Evolutionary conservation across 2,329 filamentous ascomycete species (phyloP).

Genomic region (Allantophomopsis lycopodina): DNA sequence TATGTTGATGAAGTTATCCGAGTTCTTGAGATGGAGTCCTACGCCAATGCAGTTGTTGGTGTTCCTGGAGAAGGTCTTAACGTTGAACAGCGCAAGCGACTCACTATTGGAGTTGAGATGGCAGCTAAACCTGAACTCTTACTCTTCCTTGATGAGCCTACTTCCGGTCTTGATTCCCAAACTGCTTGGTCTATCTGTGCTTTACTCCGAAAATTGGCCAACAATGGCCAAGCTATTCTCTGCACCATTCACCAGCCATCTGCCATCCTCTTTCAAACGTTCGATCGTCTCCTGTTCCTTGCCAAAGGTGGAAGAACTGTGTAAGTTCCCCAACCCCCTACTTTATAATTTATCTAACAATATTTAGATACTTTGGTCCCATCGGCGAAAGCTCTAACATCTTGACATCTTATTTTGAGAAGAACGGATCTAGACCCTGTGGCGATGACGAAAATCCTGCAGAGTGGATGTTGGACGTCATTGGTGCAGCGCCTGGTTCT

Average conservation of each 20-base stretch:
- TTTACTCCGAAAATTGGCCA: constrained; percentile 74
- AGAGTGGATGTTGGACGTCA: constrained; percentile 60
- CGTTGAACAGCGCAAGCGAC: constrained; percentile 53
- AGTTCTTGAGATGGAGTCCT: constrained; percentile 57
- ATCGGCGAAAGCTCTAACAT: constrained; percentile 57
- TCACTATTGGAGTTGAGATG: constrained; percentile 86
- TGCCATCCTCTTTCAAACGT: constrained; percentile 82
- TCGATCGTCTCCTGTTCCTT: constrained; percentile 66
- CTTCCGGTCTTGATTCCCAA: constrained; percentile 78
- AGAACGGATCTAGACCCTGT: constrained; percentile 51
- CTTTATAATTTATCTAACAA: too few species aligned
- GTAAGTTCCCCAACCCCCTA: too few species aligned
- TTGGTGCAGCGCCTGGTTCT: constrained; percentile 42
- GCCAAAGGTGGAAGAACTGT: constrained; percentile 62
- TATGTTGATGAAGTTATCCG: constrained; percentile 59
- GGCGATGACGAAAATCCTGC: constrained; percentile 62
- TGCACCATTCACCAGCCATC: constrained; percentile 93
- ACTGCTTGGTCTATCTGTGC: constrained; percentile 83
- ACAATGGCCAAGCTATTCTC: constrained; percentile 79
- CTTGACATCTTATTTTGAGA: constrained; percentile 63
- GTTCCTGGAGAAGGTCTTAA: constrained; percentile 76
- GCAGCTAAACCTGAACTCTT: constrained; percentile 78
- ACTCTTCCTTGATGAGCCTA: constrained; percentile 86
- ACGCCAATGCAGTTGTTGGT: constrained; percentile 83
- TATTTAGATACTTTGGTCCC: constrained; percentile 72